Conservation (phyloP, 805 yeast genomes). For the Hyphopichia homilentoma region DNA sequence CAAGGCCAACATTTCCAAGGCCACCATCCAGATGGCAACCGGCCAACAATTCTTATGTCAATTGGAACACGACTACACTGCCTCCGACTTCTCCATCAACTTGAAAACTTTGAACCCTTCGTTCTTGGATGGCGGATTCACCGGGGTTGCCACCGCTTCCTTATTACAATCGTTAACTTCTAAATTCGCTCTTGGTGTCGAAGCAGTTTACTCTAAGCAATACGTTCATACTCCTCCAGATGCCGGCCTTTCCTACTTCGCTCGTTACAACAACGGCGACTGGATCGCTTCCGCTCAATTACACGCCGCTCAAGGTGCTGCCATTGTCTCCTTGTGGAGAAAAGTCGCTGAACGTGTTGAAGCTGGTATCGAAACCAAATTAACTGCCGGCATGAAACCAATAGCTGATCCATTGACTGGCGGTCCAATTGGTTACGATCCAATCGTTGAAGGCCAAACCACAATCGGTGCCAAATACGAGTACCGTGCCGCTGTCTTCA, state of each 20-base stretch:
- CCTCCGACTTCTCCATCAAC: constrained; percentile 82
- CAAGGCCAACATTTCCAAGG: constrained; percentile 70
- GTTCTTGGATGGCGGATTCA: constrained; percentile 63
- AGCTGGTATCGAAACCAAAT: constrained; percentile 87
- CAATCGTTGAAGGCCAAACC: constrained; percentile 86
- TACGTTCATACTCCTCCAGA: constrained; percentile 72
- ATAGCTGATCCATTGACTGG: constrained; percentile 73
- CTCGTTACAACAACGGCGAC: constrained; percentile 81
- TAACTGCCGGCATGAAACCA: constrained; percentile 73
- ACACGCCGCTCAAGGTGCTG: constrained; percentile 85
- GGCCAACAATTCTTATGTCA: constrained; percentile 93
- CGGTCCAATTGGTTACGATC: constrained; percentile 76
- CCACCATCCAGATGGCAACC: constrained; percentile 81
- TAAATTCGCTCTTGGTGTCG: constrained; percentile 82
- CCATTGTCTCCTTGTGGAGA: constrained; percentile 90
- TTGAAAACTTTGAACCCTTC: constrained; percentile 90
- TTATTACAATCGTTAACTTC: constrained; percentile 85
- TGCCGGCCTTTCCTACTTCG: constrained; percentile 84
- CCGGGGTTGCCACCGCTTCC: constrained; percentile 90
- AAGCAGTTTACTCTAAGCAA: constrained; percentile 83
- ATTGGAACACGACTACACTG: constrained; percentile 94
- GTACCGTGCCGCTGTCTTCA: constrained; percentile 91
- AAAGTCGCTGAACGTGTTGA: constrained; percentile 89
- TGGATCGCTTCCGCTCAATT: constrained; percentile 92
- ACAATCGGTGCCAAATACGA: constrained; percentile 96